phyloP scores from a whole-genome alignment of 768 basidiomycete species.

The Collybia sp. region DNA sequence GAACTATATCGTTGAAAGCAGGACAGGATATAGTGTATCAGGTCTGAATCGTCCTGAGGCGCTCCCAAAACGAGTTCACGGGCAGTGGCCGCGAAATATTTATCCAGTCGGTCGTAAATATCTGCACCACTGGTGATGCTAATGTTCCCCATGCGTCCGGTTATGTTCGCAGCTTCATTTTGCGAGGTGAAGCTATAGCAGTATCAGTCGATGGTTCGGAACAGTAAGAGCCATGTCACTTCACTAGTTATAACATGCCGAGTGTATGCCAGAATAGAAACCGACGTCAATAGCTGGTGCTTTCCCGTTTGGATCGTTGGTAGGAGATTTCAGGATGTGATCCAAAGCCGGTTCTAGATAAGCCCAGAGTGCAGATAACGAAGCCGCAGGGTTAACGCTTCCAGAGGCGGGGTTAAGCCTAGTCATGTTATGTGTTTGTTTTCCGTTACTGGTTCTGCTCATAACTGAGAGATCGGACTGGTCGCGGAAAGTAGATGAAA shows the following conservation, averaged over 20 bases:
- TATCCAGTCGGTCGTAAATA: conserved; percentile 70
- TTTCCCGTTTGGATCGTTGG: conserved; percentile 49
- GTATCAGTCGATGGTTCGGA: conserved; percentile 7
- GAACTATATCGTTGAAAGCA: conserved; percentile 67
- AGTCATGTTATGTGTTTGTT: conserved; percentile 17
- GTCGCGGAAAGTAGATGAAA: too few relatives aligned
- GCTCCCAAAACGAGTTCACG: conserved; percentile 58
- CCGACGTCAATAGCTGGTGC: conserved; percentile 67
- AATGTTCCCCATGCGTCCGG: conserved; percentile 20
- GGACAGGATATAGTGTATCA: conserved; percentile 68
- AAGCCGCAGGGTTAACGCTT: conserved; percentile 71
- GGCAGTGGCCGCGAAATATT: conserved; percentile 58
- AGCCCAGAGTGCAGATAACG: conserved; percentile 67
- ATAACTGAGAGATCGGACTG: too few relatives aligned
- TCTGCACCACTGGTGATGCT: conserved; percentile 51
- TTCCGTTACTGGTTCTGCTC: conserved; percentile 17
- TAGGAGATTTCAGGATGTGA: conserved; percentile 70
- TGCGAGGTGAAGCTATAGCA: conserved; percentile 47
- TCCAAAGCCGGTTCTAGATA: conserved; percentile 73
- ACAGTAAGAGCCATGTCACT: conserved; percentile 18
- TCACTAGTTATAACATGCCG: conserved; percentile 81
- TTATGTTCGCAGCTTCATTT: conserved; percentile 37
- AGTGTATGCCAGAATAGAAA: conserved; percentile 75
- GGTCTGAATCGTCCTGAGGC: conserved; percentile 59
- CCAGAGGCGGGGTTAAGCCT: conserved; percentile 53